These are phyloP conservation scores for Dactylellina leptospora DNA, from an alignment of 2,329 filamentous ascomycete species.

Conservation along the genomic window DNA sequence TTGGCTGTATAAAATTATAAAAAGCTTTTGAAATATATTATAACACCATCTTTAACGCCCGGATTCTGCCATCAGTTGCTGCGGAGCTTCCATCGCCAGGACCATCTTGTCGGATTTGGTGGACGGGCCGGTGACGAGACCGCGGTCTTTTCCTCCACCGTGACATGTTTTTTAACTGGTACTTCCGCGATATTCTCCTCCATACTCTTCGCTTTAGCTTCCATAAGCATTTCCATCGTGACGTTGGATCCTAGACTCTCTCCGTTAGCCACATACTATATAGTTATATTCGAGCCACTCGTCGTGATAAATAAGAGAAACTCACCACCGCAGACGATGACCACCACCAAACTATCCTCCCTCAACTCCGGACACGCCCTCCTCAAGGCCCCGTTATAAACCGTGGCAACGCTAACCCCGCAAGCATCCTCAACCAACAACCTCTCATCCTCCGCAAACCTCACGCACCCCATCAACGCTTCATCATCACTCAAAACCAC, in stretches of 20 bases:
- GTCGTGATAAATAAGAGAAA: constrained; percentile 2
- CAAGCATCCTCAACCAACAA: constrained; percentile 85
- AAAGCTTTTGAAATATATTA: neutral
- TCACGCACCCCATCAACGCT: constrained; percentile 78
- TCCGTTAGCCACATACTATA: constrained; percentile 29
- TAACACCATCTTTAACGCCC: constrained; percentile 8
- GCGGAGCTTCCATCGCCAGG: constrained; percentile 38
- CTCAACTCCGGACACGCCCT: constrained; percentile 70
- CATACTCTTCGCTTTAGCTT: constrained; percentile 53
- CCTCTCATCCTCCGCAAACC: constrained; percentile 81
- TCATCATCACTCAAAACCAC: constrained; percentile 77
- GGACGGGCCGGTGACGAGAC: constrained; percentile 28
- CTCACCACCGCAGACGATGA: constrained; percentile 79
- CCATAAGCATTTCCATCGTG: constrained; percentile 69
- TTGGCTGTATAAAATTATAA: neutral
- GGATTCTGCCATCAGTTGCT: constrained; percentile 1
- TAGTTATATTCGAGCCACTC: neutral
- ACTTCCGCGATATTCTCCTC: constrained; percentile 5
- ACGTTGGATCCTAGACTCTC: constrained; percentile 69
- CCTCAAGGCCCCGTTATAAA: constrained; percentile 72
- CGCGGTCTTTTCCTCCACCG: constrained; percentile 4
- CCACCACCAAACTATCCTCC: constrained; percentile 75
- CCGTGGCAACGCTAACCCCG: constrained; percentile 77
- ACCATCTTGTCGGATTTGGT: constrained; percentile 35
- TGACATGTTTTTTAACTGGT: neutral